Base-by-base conservation (phyloP, 2,329 filamentous ascomycete species). In the Aspergillus brunneoviolaceus region DNA sequence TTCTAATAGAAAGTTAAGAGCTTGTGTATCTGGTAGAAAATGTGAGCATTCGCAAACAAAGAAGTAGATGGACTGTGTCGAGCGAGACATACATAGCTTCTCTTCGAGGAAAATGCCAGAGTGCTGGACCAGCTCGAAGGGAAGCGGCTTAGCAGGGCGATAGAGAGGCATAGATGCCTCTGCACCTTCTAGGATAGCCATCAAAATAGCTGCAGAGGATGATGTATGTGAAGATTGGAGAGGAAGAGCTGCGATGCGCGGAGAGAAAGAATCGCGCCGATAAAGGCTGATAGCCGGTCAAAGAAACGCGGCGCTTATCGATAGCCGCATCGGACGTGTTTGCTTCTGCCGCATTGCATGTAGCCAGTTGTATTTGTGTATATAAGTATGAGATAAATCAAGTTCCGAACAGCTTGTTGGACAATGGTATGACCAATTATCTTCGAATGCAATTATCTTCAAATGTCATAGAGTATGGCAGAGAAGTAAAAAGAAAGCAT, bases 21-120 rank as follows among this genome's bases (percentile, higher is more conserved):
- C 87, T 67, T 84, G 80, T 11, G 71, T 73, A 65, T 85, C 85
- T 87, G 62, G 56, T n/a, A 35, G 48, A 12, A 49, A 33, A 27
- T 27, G 52, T 64, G 31, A 60, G 61, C 59, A 51, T 47, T 55
- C 49, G 33, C 49, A 51, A 23, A 56, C 35, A 51, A 49, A 55
- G 42, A 14, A 49, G 27, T n/a, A 45, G 25, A 19, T 25, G 6
- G 10, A 16, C 10, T 50, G 27, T 29, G 9, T 29, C 2, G 7
- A 29, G 7, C 35, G 42, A 53, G 58, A 73, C 81, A 58, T 78
- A 88, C 87, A 89, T 29, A 92, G 83, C 59, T 86, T 82, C 74
- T 94, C 90, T 74, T 94, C 90, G 0, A 94, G 79, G 70, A 89
- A 90, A 49, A 91, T 89, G 59, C 86, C 84, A 65, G 85, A 86